A percentile compares a stretch with the other conserved stretches of the same genome.
Evolutionary conservation across 768 basidiomycete species (phyloP).

Genomic region (Aureoboletus auriporus): DNA sequence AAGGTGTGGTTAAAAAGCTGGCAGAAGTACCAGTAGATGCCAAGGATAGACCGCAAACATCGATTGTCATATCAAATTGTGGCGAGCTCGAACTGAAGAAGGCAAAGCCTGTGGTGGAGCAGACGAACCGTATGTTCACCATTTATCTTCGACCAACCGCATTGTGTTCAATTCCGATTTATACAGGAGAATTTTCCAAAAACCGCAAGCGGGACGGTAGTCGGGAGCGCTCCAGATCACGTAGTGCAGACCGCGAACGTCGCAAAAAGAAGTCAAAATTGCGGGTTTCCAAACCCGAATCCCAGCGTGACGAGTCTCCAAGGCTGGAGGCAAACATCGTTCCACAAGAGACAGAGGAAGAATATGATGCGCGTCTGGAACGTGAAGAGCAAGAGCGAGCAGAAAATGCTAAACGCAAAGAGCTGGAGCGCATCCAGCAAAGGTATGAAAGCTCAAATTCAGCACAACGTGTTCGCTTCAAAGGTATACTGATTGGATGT

Average conservation of each 20-base stretch:
- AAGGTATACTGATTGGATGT: conserved; percentile 39
- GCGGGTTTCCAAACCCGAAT: conserved; percentile 3
- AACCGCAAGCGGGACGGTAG: conserved; percentile 19
- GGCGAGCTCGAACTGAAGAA: conserved; percentile 78
- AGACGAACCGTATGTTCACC: conserved; percentile 10
- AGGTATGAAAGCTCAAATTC: conserved; percentile 30
- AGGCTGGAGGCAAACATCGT: conserved; percentile 4
- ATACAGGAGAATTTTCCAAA: conserved; percentile 6
- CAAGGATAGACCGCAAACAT: conserved; percentile 66
- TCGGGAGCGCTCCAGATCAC: conserved; percentile 23
- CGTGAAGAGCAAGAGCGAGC: conserved; percentile 61
- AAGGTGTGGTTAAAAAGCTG: conserved; percentile 56
- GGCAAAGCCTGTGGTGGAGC: conserved; percentile 5
- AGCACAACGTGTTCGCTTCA: conserved; percentile 55
- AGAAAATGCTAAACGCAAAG: conserved; percentile 41
- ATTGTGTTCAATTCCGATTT: neutral
- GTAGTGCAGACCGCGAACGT: conserved; percentile 24
- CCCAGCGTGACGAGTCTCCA: conserved; percentile 7
- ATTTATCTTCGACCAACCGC: neutral
- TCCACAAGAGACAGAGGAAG: conserved; percentile 60
- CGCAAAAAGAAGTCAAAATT: conserved; percentile 27
- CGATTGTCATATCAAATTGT: conserved; percentile 69
- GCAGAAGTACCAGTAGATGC: conserved; percentile 65
- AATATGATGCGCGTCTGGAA: conserved; percentile 67
- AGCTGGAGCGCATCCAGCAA: conserved; percentile 47